These are phyloP conservation scores for Pythium graminicola DNA, from an alignment of 352 stramenopile species.

Conservation along the genomic window DNA sequence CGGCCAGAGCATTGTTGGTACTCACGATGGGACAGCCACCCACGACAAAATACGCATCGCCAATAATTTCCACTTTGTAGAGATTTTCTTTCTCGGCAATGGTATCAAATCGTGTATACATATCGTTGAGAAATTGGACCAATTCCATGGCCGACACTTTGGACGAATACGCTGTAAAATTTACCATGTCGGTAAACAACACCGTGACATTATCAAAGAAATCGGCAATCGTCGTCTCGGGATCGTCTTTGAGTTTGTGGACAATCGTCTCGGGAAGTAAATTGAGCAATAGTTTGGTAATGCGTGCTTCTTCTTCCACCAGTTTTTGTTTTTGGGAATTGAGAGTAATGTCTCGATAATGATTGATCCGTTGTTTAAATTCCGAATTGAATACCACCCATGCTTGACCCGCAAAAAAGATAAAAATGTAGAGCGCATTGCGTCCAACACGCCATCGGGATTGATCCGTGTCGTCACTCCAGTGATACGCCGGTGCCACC, in stretches of 20 bases:
- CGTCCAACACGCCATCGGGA: conserved; percentile 45
- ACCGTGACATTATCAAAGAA: conserved; percentile 83
- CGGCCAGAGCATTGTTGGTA: conserved; percentile 55
- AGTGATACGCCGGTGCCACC: conserved; percentile 38
- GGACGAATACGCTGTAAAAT: conserved; percentile 79
- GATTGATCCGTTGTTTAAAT: conserved; percentile 85
- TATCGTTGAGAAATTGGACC: conserved; percentile 85
- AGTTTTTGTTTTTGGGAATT: conserved; percentile 83
- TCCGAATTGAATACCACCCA: conserved; percentile 85
- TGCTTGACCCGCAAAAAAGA: conserved; percentile 69
- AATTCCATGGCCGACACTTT: conserved; percentile 80
- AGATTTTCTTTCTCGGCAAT: conserved; percentile 80
- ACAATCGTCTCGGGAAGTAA: conserved; percentile 81
- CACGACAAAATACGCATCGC: conserved; percentile 83
- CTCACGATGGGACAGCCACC: conserved; percentile 58
- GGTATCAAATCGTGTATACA: conserved; percentile 85
- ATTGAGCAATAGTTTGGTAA: conserved; percentile 74
- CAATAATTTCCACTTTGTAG: conserved; percentile 90
- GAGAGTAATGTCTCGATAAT: conserved; percentile 76
- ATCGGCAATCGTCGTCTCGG: conserved; percentile 71
- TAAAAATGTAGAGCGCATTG: conserved; percentile 78
- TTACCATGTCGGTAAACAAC: conserved; percentile 83
- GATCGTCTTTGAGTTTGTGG: conserved; percentile 75
- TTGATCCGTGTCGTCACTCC: conserved; percentile 36
- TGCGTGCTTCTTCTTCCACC: conserved; percentile 66